Evolutionary conservation across 139 green algal species (phyloP).

Genomic region (Tetradesmus obliquus): DNA sequence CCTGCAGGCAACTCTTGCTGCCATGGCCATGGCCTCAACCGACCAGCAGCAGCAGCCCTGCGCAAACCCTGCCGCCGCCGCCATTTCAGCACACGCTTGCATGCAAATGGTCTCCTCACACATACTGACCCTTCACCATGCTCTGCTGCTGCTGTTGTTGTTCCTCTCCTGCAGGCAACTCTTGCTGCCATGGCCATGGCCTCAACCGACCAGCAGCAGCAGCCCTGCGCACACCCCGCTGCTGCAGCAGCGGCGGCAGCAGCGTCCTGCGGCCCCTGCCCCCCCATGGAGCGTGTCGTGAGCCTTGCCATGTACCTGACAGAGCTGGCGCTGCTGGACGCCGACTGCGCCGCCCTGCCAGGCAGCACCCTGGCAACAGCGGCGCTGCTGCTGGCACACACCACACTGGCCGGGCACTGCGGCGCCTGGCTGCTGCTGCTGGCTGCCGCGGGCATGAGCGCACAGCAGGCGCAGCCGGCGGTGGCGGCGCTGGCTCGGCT

Average conservation of each 20-base stretch:
- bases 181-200: background rate
- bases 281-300: constrained; percentile 22
- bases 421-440: background rate
- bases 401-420: background rate
- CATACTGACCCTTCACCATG: background rate
- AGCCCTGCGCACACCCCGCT: background rate
- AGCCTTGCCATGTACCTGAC: constrained; percentile 31
- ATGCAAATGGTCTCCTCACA: background rate
- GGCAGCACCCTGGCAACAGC: constrained; percentile 14
- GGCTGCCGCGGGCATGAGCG: background rate
- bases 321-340: constrained; percentile 17
- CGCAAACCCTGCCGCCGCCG: background rate
- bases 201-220: background rate
- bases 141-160: background rate
- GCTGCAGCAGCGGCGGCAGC: background rate
- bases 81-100: background rate
- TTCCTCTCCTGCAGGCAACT: background rate
- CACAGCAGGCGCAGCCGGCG: background rate
- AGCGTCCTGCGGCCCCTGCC: background rate
- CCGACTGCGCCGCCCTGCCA: background rate
- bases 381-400: constrained; percentile 26
- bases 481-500: background rate
- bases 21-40: background rate
- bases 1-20: background rate
- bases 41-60: background rate